A percentile compares a stretch with the other conserved stretches of the same genome.
These are phyloP conservation scores for Alternaria novae-zelandiae DNA, from an alignment of 2,329 filamentous ascomycete species.

Conservation along the genomic window DNA sequence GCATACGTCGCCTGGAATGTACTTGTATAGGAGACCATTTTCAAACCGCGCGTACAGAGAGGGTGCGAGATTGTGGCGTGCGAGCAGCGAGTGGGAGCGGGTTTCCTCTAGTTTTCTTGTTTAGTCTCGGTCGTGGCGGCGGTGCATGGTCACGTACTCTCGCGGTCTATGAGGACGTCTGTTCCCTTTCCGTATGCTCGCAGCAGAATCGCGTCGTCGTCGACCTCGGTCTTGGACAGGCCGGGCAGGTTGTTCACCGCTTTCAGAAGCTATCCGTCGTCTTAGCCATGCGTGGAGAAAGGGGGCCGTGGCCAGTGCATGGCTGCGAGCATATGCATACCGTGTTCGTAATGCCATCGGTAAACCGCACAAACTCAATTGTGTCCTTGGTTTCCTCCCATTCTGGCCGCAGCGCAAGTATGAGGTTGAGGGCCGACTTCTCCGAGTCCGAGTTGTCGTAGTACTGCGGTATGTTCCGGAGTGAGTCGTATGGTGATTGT, in stretches of 20 bases:
- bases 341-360: slow-evolving; percentile 98
- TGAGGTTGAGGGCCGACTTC: slow-evolving; percentile 77
- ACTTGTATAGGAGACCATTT: slow-evolving; percentile 95
- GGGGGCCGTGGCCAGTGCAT: not conserved
- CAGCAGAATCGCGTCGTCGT: slow-evolving; percentile 84
- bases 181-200: slow-evolving; percentile 95
- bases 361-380: slow-evolving; percentile 88
- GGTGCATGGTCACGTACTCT: slow-evolving; percentile 65
- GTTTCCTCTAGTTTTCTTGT: slow-evolving; percentile 60
- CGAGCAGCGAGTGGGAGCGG: slow-evolving; percentile 81
- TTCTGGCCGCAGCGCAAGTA: slow-evolving; percentile 79
- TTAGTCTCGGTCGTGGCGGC: slow-evolving; percentile 13
- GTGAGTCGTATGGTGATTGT: slow-evolving; percentile 40
- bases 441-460: slow-evolving; percentile 82
- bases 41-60: slow-evolving; percentile 88
- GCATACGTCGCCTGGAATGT: slow-evolving; percentile 80
- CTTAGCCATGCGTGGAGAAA: slow-evolving; percentile 13
- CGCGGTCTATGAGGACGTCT: slow-evolving; percentile 92
- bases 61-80: slow-evolving; percentile 82
- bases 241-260: slow-evolving; percentile 74
- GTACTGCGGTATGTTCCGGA: slow-evolving; percentile 70
- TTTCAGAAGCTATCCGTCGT: slow-evolving; percentile 64
- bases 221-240: slow-evolving; percentile 76
- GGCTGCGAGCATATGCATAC: slow-evolving; percentile 51
- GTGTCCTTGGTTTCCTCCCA: slow-evolving; percentile 78